Percentiles rank a stretch among this genome's conserved stretches.
These are phyloP conservation scores for Cryptococcus hybrid DNA, from an alignment of 1,284 basidiomycete genomes.

Conservation along the genomic window DNA sequence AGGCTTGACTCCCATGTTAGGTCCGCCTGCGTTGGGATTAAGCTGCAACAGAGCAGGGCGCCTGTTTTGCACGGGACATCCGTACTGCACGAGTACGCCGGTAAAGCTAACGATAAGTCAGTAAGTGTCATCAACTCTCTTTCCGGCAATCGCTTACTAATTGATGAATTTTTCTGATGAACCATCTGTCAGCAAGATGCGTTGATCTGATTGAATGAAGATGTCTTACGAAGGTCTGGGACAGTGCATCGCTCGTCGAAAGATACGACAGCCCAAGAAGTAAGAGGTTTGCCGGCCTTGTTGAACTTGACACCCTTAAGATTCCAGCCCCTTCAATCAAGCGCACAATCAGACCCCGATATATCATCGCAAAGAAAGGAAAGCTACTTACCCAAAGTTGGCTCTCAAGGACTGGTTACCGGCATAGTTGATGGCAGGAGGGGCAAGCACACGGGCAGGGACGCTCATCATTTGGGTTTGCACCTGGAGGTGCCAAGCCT, in stretches of 20 bases:
- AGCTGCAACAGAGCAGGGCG: slow-evolving; percentile 3
- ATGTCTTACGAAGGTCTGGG: neutral
- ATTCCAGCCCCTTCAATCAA: neutral
- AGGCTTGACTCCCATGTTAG: slow-evolving; percentile 18
- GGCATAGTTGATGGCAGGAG: slow-evolving; percentile 42
- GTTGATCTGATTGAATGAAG: too few relatives aligned
- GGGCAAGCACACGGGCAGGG: slow-evolving; percentile 45
- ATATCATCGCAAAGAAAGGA: too few relatives aligned
- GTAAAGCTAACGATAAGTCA: slow-evolving; percentile 7
- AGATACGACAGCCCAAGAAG: slow-evolving; percentile 46
- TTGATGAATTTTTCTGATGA: too few relatives aligned
- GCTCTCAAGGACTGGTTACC: slow-evolving; percentile 29
- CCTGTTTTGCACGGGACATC: slow-evolving; percentile 29
- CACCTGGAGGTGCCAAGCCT: slow-evolving; percentile 51
- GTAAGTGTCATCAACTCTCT: too few relatives aligned
- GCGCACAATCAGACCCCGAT: too few relatives aligned
- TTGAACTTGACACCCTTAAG: slow-evolving; percentile 28
- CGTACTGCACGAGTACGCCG: slow-evolving; percentile 17
- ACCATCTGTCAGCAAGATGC: too few relatives aligned
- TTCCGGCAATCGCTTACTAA: too few relatives aligned
- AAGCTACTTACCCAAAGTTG: slow-evolving; percentile 7
- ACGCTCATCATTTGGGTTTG: slow-evolving; percentile 35
- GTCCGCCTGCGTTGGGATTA: slow-evolving; percentile 9
- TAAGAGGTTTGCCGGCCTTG: slow-evolving; percentile 38
- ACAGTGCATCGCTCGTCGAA: slow-evolving; percentile 28